phyloP scores from a whole-genome alignment of 192 early-diverging fungal species.

The Allomyces macrogynus region DNA sequence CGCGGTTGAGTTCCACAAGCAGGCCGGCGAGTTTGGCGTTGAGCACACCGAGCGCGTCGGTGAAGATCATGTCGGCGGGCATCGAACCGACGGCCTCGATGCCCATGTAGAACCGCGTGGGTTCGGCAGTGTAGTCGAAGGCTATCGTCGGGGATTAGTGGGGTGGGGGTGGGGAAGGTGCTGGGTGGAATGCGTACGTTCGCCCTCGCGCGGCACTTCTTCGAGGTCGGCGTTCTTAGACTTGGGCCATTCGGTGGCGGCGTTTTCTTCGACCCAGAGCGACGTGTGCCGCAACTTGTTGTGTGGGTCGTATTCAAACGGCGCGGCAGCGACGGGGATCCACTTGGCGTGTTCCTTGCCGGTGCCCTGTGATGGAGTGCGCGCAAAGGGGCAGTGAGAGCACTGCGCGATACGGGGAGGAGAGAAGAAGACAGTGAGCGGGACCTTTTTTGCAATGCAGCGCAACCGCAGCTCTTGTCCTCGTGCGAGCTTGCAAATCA shows the following conservation, averaged over 20 bases:
- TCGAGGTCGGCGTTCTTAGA: conserved; percentile 33
- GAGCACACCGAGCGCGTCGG: conserved; percentile 43
- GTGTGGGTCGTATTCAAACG: conserved; percentile 94
- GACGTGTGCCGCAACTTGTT: conserved; percentile 75
- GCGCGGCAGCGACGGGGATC: conserved; percentile 69
- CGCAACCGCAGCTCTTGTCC: conserved; percentile 38
- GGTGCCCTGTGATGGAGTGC: conserved; percentile 60
- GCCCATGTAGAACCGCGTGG: conserved; percentile 53
- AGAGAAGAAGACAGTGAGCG: background rate
- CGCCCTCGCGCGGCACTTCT: conserved; percentile 7
- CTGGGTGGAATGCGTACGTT: conserved; percentile 18
- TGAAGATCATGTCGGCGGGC: conserved; percentile 47
- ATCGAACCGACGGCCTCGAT: conserved; percentile 59
- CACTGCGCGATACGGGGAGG: too few species aligned
- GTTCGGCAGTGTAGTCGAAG: conserved; percentile 65
- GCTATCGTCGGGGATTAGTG: conserved; percentile 10
- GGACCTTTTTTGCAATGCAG: conserved; percentile 80
- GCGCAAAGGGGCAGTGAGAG: too few species aligned
- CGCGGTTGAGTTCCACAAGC: conserved; percentile 34
- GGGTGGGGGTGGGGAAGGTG: too few species aligned
- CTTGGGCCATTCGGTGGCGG: conserved; percentile 63
- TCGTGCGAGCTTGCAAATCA: conserved; percentile 20
- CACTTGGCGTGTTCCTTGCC: conserved; percentile 97
- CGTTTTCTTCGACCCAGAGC: conserved; percentile 82
- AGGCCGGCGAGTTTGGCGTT: conserved; percentile 51